Percentiles rank a stretch among this genome's conserved stretches.
Conservation (phyloP, 2,329 filamentous ascomycete species). For the Penicillium frequentans region DNA sequence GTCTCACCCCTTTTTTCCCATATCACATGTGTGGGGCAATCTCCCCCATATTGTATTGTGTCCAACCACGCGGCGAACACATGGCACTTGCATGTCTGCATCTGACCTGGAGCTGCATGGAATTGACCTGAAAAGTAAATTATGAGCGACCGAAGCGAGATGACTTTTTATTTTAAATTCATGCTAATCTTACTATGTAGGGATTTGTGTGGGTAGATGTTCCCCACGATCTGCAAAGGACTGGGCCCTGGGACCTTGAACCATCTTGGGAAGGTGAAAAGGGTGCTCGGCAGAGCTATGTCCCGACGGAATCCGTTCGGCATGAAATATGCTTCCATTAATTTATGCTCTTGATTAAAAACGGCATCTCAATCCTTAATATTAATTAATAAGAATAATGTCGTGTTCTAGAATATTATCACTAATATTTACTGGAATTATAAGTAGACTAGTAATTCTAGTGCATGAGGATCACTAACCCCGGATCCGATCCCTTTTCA, state of each 20-base stretch:
- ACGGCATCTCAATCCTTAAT: neutral
- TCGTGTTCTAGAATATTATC: neutral
- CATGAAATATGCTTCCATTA: neutral
- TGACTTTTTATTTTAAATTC: neutral
- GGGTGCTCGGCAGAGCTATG: neutral
- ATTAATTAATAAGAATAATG: neutral
- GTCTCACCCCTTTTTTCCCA: conserved; percentile 3
- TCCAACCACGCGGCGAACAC: conserved; percentile 18
- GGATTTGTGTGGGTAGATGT: neutral
- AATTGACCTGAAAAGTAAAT: neutral
- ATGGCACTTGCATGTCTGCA: conserved; percentile 22
- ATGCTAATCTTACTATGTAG: neutral
- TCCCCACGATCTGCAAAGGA: neutral
- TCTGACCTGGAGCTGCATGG: conserved; percentile 3
- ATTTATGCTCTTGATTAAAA: neutral
- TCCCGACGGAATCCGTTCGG: neutral
- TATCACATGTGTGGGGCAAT: conserved; percentile 10
- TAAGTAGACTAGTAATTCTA: too few relatives aligned
- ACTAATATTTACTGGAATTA: too few relatives aligned
- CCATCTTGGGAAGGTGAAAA: conserved; percentile 6
- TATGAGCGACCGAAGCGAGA: neutral
- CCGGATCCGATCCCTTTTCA: conserved; percentile 5
- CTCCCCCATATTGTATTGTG: neutral
- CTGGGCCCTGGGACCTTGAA: neutral
- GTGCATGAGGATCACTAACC: conserved; percentile 2